These are phyloP conservation scores for Cytospora piceae DNA, from an alignment of 2,329 filamentous ascomycete genomes.

Conservation along the genomic window DNA sequence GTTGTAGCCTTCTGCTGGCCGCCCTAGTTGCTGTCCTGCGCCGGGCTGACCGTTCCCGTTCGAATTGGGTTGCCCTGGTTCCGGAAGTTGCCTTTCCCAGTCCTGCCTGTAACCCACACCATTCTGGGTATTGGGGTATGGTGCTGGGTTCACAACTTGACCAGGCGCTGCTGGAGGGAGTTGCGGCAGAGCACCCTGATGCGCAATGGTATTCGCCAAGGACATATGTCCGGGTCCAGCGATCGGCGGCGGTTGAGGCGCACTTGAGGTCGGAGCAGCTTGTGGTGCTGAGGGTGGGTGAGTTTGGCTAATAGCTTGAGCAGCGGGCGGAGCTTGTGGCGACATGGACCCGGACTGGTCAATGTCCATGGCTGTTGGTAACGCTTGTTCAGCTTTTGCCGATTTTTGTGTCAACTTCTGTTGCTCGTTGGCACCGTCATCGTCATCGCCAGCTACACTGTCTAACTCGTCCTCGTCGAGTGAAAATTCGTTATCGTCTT, in stretches of 20 bases:
- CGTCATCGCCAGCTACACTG: background rate
- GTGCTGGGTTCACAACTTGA: background rate
- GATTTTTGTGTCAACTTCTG: background rate
- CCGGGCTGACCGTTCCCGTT: background rate
- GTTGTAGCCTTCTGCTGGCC: background rate
- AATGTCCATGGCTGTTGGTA: background rate
- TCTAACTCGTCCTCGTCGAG: constrained; percentile 8
- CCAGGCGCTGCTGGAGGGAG: background rate
- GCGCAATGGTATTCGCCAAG: too few species aligned
- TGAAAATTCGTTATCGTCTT: constrained; percentile 3
- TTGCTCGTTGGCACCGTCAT: background rate
- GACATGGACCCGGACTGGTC: background rate
- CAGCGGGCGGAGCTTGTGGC: background rate
- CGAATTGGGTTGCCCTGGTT: background rate
- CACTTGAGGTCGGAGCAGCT: background rate
- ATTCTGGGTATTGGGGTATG: background rate
- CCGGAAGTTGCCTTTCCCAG: background rate
- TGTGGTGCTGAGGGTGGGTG: background rate
- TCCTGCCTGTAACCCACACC: background rate
- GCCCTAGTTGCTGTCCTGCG: background rate
- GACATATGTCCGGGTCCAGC: background rate
- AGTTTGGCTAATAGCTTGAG: background rate
- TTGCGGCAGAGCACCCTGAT: background rate
- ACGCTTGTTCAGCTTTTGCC: background rate
- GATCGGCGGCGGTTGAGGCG: background rate